These are phyloP conservation scores for Metschnikowia kofuensis DNA, from an alignment of 805 yeast species.

Conservation along the genomic window DNA sequence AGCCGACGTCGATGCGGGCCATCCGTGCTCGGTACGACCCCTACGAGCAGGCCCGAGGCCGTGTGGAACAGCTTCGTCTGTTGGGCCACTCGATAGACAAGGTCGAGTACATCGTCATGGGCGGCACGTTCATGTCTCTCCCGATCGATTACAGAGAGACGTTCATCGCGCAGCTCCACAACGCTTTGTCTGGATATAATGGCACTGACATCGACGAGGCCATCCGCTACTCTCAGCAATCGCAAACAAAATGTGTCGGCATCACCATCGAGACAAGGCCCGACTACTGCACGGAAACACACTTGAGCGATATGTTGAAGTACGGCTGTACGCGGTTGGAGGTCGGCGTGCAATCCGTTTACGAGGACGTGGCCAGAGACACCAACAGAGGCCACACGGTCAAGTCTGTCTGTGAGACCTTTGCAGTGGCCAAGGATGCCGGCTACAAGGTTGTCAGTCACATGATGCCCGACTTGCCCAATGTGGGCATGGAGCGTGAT, in stretches of 20 bases:
- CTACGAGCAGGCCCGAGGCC: constrained; percentile 96
- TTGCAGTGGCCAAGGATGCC: constrained; percentile 94
- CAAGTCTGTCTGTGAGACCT: constrained; percentile 91
- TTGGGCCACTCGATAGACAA: constrained; percentile 96
- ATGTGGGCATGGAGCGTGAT: constrained; percentile 98
- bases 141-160: constrained; percentile 86
- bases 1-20: constrained; percentile 99
- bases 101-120: constrained; percentile 97
- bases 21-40: constrained; percentile 98
- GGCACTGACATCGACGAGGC: constrained; percentile 90
- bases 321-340: constrained; percentile 97
- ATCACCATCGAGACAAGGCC: constrained; percentile 98
- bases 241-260: constrained; percentile 95
- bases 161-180: constrained; percentile 86
- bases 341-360: constrained; percentile 95
- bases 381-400: constrained; percentile 98
- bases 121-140: constrained; percentile 97
- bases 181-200: constrained; percentile 90
- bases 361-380: constrained; percentile 97
- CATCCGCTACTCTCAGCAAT: constrained; percentile 84
- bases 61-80: constrained; percentile 92
- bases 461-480: constrained; percentile 99
- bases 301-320: constrained; percentile 89
- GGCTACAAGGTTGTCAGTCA: constrained; percentile 97
- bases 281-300: constrained; percentile 95